phyloP scores from a whole-genome alignment of 306 rosid genomes.

The Vigna hirtella region DNA sequence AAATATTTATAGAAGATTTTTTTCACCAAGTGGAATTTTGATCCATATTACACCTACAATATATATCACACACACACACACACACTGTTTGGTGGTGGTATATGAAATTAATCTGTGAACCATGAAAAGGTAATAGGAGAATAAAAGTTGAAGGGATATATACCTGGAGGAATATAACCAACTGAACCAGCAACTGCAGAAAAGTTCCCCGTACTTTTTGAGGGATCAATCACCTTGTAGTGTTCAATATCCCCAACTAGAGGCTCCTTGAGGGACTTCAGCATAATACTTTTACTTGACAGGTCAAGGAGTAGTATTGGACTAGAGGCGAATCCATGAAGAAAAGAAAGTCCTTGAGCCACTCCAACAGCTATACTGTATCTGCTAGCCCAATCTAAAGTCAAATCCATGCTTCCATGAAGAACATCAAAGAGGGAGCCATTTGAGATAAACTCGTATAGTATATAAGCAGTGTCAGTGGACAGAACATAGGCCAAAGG shows the following conservation, averaged over 20 bases:
- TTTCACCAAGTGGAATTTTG: background rate
- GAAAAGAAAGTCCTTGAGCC: constrained; percentile 93
- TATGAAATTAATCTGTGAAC: constrained; percentile 6
- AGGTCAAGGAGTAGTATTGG: constrained; percentile 86
- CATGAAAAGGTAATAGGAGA: constrained; percentile 13
- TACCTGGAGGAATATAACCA: constrained; percentile 98
- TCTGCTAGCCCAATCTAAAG: constrained; percentile 89
- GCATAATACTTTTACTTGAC: constrained; percentile 79
- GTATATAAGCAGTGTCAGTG: constrained; percentile 65
- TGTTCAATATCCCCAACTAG: constrained; percentile 91
- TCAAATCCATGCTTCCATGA: constrained; percentile 59
- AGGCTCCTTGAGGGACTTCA: constrained; percentile 95
- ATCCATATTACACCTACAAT: background rate
- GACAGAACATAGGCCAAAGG: constrained; percentile 82
- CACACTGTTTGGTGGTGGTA: background rate
- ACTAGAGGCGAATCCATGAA: constrained; percentile 73
- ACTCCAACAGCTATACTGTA: constrained; percentile 88
- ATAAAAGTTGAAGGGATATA: constrained; percentile 34
- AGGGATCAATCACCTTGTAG: constrained; percentile 82
- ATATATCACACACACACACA: background rate
- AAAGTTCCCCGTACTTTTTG: constrained; percentile 84
- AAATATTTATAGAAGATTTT: background rate
- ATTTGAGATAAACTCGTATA: constrained; percentile 73
- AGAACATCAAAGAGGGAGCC: constrained; percentile 81
- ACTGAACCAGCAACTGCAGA: constrained; percentile 91